These are phyloP conservation scores for Amaranthus palmeri DNA, from an alignment of 148 eudicot genomes.

Conservation along the genomic window DNA sequence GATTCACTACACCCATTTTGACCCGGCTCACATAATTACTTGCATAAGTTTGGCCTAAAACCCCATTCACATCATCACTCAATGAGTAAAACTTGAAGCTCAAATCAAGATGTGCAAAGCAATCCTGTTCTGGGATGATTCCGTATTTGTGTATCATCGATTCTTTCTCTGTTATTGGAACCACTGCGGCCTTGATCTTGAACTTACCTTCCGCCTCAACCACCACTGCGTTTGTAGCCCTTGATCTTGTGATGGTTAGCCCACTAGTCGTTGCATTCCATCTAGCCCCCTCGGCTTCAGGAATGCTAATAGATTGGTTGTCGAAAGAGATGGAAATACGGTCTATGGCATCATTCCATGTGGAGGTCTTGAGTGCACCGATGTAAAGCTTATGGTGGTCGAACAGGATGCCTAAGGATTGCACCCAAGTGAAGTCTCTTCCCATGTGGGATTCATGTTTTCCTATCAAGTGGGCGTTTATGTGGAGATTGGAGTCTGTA, in stretches of 20 bases:
- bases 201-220: constrained; percentile 59
- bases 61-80: constrained; percentile 59
- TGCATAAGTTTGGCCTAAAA: constrained; percentile 73
- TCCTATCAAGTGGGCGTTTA: constrained; percentile 70
- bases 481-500: constrained; percentile 57
- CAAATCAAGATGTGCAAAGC: constrained; percentile 77
- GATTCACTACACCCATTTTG: constrained; percentile 60
- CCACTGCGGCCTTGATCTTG: constrained; percentile 57
- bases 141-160: constrained; percentile 60
- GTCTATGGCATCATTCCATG: constrained; percentile 45
- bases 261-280: constrained; percentile 25
- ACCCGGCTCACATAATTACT: constrained; percentile 55
- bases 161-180: constrained; percentile 59
- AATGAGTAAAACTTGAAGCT: constrained; percentile 64
- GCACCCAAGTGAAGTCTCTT: constrained; percentile 73
- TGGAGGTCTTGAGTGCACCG: constrained; percentile 43
- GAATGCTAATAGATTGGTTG: constrained; percentile 33
- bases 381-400: constrained; percentile 42
- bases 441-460: constrained; percentile 39
- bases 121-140: constrained; percentile 48
- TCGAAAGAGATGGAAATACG: constrained; percentile 41
- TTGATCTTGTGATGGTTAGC: constrained; percentile 33
- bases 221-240: constrained; percentile 46
- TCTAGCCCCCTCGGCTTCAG: constrained; percentile 35
- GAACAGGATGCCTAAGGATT: constrained; percentile 53